Percentiles rank a stretch among this genome's conserved stretches.
phyloP scores from a whole-genome alignment of 768 basidiomycete genomes.

The Inosperma sp. region DNA sequence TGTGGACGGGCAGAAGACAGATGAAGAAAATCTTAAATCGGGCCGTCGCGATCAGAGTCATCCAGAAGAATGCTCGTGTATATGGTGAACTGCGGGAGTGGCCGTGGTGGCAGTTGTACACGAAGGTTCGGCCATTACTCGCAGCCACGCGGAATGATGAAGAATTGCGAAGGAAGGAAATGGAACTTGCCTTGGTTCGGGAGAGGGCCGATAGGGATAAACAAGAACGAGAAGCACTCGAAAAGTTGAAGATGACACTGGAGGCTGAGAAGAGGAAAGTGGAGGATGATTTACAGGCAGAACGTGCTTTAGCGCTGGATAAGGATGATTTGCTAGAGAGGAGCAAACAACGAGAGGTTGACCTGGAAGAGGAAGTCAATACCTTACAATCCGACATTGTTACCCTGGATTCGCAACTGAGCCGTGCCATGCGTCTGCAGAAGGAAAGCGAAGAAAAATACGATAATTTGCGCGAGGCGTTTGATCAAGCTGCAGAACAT shows the following conservation, averaged over 20 bases:
- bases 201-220: slow-evolving; percentile 87
- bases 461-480: slow-evolving; percentile 62
- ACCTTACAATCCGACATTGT: slow-evolving; percentile 82
- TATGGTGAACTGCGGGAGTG: slow-evolving; percentile 89
- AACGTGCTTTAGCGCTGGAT: slow-evolving; percentile 73
- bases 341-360: slow-evolving; percentile 78
- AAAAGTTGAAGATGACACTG: slow-evolving; percentile 74
- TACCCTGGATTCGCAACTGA: slow-evolving; percentile 79
- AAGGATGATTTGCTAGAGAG: slow-evolving; percentile 80
- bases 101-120: slow-evolving; percentile 99
- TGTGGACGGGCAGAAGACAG: slow-evolving; percentile 81
- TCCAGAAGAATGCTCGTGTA: slow-evolving; percentile 89
- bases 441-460: slow-evolving; percentile 79
- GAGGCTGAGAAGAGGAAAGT: slow-evolving; percentile 82
- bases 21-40: slow-evolving; percentile 94
- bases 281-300: slow-evolving; percentile 76
- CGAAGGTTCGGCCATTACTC: slow-evolving; percentile 89
- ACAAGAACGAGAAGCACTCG: slow-evolving; percentile 71
- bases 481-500: slow-evolving; percentile 83
- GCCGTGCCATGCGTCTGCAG: slow-evolving; percentile 70
- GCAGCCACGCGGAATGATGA: slow-evolving; percentile 92
- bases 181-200: slow-evolving; percentile 72
- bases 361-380: slow-evolving; percentile 80
- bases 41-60: slow-evolving; percentile 83
- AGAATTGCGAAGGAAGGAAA: slow-evolving; percentile 81